These are phyloP conservation scores for Leccinum longicurvipes DNA, from an alignment of 768 basidiomycete genomes.

Conservation along the genomic window DNA sequence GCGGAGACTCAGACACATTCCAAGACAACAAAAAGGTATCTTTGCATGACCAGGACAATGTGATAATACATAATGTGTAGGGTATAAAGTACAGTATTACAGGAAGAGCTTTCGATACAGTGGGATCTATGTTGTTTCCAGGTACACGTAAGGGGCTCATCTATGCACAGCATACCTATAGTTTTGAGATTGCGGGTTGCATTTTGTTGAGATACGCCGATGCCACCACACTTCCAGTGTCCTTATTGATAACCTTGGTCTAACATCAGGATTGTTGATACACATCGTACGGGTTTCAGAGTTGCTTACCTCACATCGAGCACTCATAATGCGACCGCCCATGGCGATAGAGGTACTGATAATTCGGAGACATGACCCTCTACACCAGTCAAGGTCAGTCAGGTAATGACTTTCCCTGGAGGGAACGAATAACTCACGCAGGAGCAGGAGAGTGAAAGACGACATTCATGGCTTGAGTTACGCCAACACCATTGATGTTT, in stretches of 20 bases:
- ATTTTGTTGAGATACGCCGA: constrained; percentile 71
- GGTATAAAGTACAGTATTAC: constrained; percentile 20
- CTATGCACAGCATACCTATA: constrained; percentile 31
- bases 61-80: constrained; percentile 23
- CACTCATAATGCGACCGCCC: constrained; percentile 67
- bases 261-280: not conserved
- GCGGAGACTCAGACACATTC: not conserved
- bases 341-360: constrained; percentile 62
- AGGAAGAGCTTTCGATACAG: constrained; percentile 21
- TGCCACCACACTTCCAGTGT: constrained; percentile 55
- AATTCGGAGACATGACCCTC: constrained; percentile 58
- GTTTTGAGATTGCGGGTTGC: constrained; percentile 55
- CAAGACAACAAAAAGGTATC: constrained; percentile 12
- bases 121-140: constrained; percentile 17
- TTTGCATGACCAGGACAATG: not conserved
- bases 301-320: constrained; percentile 61
- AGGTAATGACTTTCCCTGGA: constrained; percentile 2
- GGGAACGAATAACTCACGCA: constrained; percentile 39
- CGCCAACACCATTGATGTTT: constrained; percentile 67
- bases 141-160: constrained; percentile 3
- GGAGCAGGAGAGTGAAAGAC: constrained; percentile 68
- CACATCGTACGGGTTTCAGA: not conserved
- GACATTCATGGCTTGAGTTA: constrained; percentile 69
- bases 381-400: constrained; percentile 23
- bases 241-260: constrained; percentile 55